These are phyloP conservation scores for Orychophragmus violaceus DNA, from an alignment of 345 rosid species.

Conservation along the genomic window DNA sequence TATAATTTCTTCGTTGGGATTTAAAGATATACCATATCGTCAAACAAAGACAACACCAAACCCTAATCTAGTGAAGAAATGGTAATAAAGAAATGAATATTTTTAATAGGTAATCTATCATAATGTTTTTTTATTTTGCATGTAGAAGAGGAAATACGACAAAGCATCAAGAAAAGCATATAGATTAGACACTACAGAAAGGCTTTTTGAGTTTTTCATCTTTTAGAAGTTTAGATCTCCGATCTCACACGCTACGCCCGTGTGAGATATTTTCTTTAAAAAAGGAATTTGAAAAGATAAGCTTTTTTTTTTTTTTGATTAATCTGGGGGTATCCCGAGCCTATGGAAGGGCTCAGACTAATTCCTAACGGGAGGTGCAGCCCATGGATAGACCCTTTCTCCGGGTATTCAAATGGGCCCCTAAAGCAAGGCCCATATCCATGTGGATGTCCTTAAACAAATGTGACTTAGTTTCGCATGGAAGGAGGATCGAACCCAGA, in stretches of 20 bases:
- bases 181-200: constrained; percentile 1
- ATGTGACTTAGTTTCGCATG: too few species aligned
- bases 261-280: neutral
- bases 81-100: constrained; percentile 20
- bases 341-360: too few species aligned
- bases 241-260: constrained; percentile 28
- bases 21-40: constrained; percentile 7
- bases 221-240: constrained; percentile 23
- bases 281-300: neutral
- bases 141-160: constrained; percentile 9
- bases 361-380: too few species aligned
- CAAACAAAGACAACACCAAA: constrained; percentile 24
- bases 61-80: constrained; percentile 24
- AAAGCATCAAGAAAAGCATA: constrained; percentile 31
- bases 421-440: too few species aligned
- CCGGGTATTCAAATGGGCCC: too few species aligned
- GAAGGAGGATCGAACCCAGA: too few species aligned
- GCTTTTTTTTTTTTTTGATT: too few species aligned
- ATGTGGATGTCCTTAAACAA: too few species aligned
- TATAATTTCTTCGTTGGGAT: neutral
- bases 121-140: constrained; percentile 8
- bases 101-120: neutral
- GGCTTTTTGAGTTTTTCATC: neutral
- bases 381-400: too few species aligned
- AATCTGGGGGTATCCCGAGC: too few species aligned